These are phyloP conservation scores for Calonectria pteridis DNA, from an alignment of 2,329 filamentous ascomycete genomes.

Conservation along the genomic window DNA sequence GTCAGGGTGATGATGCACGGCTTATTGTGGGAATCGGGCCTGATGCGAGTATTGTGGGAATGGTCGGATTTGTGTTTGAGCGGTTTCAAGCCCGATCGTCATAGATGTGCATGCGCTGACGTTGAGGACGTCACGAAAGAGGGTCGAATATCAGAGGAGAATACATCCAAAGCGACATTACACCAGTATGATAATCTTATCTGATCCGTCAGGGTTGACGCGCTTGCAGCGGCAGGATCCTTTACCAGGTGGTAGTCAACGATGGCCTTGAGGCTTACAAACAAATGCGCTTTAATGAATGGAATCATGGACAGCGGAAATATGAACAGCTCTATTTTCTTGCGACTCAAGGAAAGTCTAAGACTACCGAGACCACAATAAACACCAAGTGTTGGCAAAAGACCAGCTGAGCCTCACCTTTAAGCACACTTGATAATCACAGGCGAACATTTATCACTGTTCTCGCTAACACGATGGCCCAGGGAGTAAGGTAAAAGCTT, in stretches of 20 bases:
- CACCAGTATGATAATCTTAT: background rate
- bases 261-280: background rate
- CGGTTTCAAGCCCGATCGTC: background rate
- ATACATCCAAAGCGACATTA: background rate
- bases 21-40: background rate
- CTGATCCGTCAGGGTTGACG: background rate
- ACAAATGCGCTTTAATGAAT: background rate
- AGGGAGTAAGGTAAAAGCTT: background rate
- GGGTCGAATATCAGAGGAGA: background rate
- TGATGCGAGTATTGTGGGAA: background rate
- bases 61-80: background rate
- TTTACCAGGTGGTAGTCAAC: background rate
- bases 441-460: background rate
- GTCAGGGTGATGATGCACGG: background rate
- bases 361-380: background rate
- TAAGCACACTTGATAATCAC: background rate
- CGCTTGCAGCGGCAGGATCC: background rate
- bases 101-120: background rate
- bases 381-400: background rate
- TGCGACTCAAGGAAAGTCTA: background rate
- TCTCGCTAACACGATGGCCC: background rate
- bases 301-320: background rate
- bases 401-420: background rate
- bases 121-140: background rate
- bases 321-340: background rate